Percentiles rank a stretch among this genome's conserved stretches.
These are phyloP conservation scores for Panicum virgatum DNA, from an alignment of 202 grass and related monocot species.

Conservation along the genomic window DNA sequence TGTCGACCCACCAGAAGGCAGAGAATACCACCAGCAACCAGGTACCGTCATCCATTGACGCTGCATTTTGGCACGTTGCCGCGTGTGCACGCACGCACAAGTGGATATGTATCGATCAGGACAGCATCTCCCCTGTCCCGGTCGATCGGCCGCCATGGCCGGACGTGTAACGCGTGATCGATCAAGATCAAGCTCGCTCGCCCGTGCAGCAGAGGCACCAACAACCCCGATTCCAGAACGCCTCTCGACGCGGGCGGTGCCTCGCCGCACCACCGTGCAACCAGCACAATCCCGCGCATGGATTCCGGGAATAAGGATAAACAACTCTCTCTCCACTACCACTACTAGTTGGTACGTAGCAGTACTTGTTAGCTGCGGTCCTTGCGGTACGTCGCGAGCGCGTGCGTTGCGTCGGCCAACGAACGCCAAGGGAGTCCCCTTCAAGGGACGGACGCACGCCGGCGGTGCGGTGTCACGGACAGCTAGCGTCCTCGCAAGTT, in stretches of 20 bases:
- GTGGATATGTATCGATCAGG: background rate
- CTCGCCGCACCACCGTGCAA: background rate
- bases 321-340: background rate
- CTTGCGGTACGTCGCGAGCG: background rate
- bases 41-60: background rate
- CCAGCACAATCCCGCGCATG: background rate
- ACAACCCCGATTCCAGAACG: background rate
- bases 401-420: background rate
- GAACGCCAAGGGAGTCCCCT: too few species aligned
- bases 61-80: background rate
- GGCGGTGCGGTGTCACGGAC: background rate
- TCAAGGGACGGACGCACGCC: too few species aligned
- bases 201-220: background rate
- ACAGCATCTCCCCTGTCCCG: background rate
- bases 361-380: background rate
- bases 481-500: background rate
- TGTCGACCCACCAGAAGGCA: constrained; percentile 35
- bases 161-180: background rate
- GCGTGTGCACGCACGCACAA: background rate
- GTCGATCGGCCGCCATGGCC: background rate
- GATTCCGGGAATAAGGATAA: background rate
- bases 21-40: background rate
- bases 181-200: background rate
- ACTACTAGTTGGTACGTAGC: background rate
- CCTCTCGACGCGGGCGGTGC: background rate